Base-by-base conservation (phyloP, 106 monocot species). In the Ottelia alismoides region DNA sequence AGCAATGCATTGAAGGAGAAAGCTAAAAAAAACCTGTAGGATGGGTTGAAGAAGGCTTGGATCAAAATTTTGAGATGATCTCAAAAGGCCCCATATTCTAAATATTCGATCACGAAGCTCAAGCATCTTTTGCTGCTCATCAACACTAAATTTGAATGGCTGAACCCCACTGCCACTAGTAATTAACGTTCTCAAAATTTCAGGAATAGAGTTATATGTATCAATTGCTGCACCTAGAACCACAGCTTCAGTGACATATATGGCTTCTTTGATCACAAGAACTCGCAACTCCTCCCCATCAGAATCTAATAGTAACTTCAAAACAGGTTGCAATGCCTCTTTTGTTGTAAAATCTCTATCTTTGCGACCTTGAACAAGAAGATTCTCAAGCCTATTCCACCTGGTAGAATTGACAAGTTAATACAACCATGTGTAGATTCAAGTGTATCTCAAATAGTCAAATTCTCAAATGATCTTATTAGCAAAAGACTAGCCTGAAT, bases 361-460 rank as follows among this genome's bases (percentile, higher is more conserved):
- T 43, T 86, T 79, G 7, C 79, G 49, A 22, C 98, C 98, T 66
- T 98, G 90, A 59, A 83, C 85, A 49, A 98, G 74, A 75, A 98
- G 90, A 71, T 98, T 98, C 70, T 98, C 98, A 63, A 98, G 85
- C 63, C 98, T 82, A 69, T 90, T 98, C 98, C 98, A 98, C 67
- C 98, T 98, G 66, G 6, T 16, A 7, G 16, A 43, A 43, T 16
- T 24, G 9, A 53, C 11, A 53, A 53, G 52, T 27, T 53, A 25
- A 18, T 3, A 53, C 22, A 25, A 25, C 4, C 35, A 4, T 6
- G 14, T n/a, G 19, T 49, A 12, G 3, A 10, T 12, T 49, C 14
- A 49, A 10, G 19, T 49, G 10, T 11, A 20, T 49, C 20, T n/a
- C 19, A 49, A 17, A 49, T 12, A 12, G 3, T 20, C 40, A 43